These are phyloP conservation scores for Neonectria coccinea DNA, from an alignment of 2,329 filamentous ascomycete species.

Conservation along the genomic window DNA sequence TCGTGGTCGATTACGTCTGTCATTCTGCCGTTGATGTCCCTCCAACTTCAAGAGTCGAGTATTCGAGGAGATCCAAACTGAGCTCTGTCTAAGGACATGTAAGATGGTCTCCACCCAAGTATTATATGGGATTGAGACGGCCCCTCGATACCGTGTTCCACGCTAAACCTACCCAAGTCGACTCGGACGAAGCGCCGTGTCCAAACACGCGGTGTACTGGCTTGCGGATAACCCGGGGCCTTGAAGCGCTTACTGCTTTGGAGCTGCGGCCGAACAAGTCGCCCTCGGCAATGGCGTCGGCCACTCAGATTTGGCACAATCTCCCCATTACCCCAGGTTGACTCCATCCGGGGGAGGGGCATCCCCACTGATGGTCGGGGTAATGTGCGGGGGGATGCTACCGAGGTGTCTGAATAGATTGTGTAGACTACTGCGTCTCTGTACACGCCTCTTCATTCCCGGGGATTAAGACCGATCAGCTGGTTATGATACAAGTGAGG, in stretches of 20 bases:
- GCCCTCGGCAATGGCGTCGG: conserved; percentile 8
- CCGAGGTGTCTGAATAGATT: not conserved
- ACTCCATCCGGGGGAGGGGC: not conserved
- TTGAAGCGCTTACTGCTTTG: conserved; percentile 2
- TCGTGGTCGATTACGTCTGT: conserved; percentile 14
- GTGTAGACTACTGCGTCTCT: not conserved
- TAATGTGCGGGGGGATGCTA: conserved; percentile 15
- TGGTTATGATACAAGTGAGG: not conserved
- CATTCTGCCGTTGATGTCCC: not conserved
- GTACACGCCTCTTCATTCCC: not conserved
- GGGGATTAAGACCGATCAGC: not conserved
- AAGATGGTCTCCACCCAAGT: not conserved
- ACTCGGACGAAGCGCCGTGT: conserved; percentile 23
- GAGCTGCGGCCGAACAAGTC: conserved; percentile 12
- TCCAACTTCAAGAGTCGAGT: not conserved
- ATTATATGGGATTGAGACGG: conserved; percentile 5
- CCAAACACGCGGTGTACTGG: not conserved
- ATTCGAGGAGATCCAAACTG: not conserved
- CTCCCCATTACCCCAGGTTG: conserved; percentile 19
- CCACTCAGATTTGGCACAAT: not conserved
- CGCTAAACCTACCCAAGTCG: conserved; percentile 4
- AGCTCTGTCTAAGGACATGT: not conserved
- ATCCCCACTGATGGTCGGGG: conserved; percentile 10
- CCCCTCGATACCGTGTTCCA: not conserved
- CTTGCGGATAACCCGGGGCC: conserved; percentile 5